Base-by-base conservation (phyloP, 495 filamentous ascomycete genomes). In the Lepraria neglecta region DNA sequence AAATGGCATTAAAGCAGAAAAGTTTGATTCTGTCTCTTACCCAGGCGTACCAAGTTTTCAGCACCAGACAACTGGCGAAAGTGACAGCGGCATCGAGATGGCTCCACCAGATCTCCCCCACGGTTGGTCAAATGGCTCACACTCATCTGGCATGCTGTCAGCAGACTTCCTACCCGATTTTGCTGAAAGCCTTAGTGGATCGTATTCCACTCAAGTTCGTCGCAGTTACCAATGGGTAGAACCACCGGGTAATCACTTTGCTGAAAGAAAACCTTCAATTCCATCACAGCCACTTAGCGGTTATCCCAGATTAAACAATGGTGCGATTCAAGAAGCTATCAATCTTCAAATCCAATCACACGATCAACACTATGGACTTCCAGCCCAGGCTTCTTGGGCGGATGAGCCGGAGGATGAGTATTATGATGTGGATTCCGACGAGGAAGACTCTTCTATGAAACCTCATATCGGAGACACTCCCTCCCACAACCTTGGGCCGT, bases 341-440 rank as follows among this genome's bases (percentile, higher is more conserved):
- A 58, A 31, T 45, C 45, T 46, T n/a, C 60, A 59, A 45, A 47
- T 46, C 17, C 54, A 59, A 14, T 40, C 31, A 28, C 59, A 56
- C 24, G 56, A 60, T 62, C 64, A 56, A 48, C 21, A 30, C 10
- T 60, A 66, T 24, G 56, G 43, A 24, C 11, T 52, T 56, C 21
- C 58, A 44, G 50, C 46, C 33, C 44, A 66, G 42, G 57, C 42
- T 46, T 6, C 61, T 33, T 56, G 53, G 52, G 68, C 79, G 19
- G 79, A 84, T 24, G 75, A 78, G 38, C 74, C 82, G 50, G 75
- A 79, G 38, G 81, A 84, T 61, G 81, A 85, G 38, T 80, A 79
- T 61, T 85, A 79, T 56, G 84, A 87, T 66, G 77, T 88, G 17
- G 75, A 83, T 48, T 84, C 86, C 3, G 87, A 90, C 56, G 87